Evolutionary conservation across 495 filamentous ascomycete species (phyloP).

Genomic region (Parathielavia appendiculata): DNA sequence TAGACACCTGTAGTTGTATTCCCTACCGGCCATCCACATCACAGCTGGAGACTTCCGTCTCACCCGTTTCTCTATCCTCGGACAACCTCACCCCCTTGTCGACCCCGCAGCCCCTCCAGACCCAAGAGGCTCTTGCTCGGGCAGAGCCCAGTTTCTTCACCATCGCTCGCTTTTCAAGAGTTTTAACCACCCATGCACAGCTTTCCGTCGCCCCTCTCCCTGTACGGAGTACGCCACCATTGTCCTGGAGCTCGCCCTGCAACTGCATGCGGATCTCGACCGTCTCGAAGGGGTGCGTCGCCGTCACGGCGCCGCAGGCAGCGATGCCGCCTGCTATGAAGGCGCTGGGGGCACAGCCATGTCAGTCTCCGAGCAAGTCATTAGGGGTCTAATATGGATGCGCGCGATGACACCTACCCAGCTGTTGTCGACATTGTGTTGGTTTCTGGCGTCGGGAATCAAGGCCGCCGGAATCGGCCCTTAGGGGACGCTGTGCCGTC

Average conservation of each 20-base stretch:
- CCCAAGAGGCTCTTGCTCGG: no score
- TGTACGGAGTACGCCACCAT: no score
- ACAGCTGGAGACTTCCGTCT: no score
- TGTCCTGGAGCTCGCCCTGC: constrained; percentile 90
- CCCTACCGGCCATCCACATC: no score
- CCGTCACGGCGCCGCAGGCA: constrained; percentile 94
- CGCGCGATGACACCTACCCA: constrained; percentile 33
- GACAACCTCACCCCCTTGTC: no score
- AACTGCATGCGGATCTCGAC: constrained; percentile 98
- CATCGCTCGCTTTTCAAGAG: no score
- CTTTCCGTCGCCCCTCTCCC: no score
- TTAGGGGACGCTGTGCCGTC: neutral
- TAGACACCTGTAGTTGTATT: no score
- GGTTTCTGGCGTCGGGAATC: neutral
- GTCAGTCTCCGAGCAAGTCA: constrained; percentile 18
- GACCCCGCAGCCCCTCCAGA: no score
- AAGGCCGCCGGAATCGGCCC: neutral
- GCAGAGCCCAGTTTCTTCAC: no score
- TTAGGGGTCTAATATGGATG: neutral
- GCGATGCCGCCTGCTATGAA: constrained; percentile 96
- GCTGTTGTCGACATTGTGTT: constrained; percentile 44
- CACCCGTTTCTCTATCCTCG: no score
- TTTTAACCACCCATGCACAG: no score
- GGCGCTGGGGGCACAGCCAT: constrained; percentile 37
- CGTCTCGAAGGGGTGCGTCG: constrained; percentile 97